phyloP scores from a whole-genome alignment of 495 filamentous ascomycete genomes.

The Penicillium robsamsonii region DNA sequence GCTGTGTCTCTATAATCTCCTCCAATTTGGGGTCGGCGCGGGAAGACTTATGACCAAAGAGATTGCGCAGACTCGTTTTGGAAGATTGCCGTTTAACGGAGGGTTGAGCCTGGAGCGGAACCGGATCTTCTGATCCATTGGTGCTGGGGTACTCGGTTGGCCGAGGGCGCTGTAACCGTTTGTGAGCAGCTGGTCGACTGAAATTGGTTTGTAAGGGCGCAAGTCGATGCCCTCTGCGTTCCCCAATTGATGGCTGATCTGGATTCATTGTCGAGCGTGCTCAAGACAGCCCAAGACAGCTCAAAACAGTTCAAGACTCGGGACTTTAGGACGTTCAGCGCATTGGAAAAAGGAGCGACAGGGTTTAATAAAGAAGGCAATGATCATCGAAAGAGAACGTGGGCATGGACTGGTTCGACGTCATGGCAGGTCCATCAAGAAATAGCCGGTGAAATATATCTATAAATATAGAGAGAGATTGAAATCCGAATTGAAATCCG shows the following conservation, averaged over 20 bases:
- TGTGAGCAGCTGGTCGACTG: slow-evolving; percentile 31
- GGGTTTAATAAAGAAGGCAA: slow-evolving; percentile 20
- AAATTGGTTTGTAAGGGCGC: slow-evolving; percentile 44
- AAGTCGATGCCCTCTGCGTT: slow-evolving; percentile 40
- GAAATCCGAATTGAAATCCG: neutral
- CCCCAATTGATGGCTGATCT: slow-evolving; percentile 33
- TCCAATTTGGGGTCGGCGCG: slow-evolving; percentile 35
- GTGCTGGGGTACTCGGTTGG: slow-evolving; percentile 37
- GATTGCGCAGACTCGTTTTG: slow-evolving; percentile 39
- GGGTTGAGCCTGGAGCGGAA: slow-evolving; percentile 34
- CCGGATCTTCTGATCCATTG: slow-evolving; percentile 29
- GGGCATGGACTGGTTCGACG: slow-evolving; percentile 20
- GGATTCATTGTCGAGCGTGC: slow-evolving; percentile 15
- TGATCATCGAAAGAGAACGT: slow-evolving; percentile 29
- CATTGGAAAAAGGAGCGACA: slow-evolving; percentile 18
- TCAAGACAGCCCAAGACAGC: neutral
- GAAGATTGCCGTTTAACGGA: slow-evolving; percentile 41
- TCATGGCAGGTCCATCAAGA: slow-evolving; percentile 8
- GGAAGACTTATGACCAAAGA: slow-evolving; percentile 39
- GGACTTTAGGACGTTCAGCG: slow-evolving; percentile 8
- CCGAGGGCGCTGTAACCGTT: slow-evolving; percentile 38
- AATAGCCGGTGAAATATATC: neutral
- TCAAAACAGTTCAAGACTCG: neutral
- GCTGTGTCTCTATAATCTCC: slow-evolving; percentile 35
- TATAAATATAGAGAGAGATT: neutral